Evolutionary conservation across 2,329 filamentous ascomycete species (phyloP), one percentile per base, ranked within the genome.

Genomic region (Pseudofabraea citricarpa): DNA sequence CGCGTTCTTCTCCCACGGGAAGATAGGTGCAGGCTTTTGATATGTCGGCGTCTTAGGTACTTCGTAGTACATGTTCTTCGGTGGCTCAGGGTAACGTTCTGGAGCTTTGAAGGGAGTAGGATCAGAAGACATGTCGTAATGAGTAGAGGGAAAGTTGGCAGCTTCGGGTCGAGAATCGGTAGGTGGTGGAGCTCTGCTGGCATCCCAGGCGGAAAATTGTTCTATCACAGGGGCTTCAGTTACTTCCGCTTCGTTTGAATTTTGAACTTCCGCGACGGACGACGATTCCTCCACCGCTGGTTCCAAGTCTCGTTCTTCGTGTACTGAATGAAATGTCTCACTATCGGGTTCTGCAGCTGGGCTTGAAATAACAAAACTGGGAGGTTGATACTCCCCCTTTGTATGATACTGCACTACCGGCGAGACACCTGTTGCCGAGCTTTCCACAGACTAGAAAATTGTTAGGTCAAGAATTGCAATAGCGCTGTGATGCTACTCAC

Each of bases 41-140:
- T 74, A 69, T 37, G 79, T 73, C 18, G 79, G 79, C 15, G 71
- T 70, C 46, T 78, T 74, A 5, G 90, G 90, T 26, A 94, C 77
- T 56, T 91, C 72, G 61, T 93, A 95, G 75, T 85, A 93, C 87
- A 95, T 90, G 58, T 90, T 78, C 62, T 77, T 85, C 0, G 90
- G 89, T 15, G 89, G 87, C 58, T 88, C 87, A 3, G 90, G 87
- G 57, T 95, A 93, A 41, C 78, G 74, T 47, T 71, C 65, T 15
- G 90, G 90, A 23, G 90, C 79, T 42, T 87, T 76, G 65, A 94
- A 97, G 8, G 87, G 80, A 24, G 80, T 66, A 15, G 74, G 72
- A 62, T 90, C 86, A 44, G 77, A 77, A 44, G 86, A 95, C 83
- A 96, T 96, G 44, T 78, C 75, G 65, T 97, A 97, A 43, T 81